Percentiles rank a stretch among this genome's conserved stretches.
Conservation (phyloP, 345 rosid species). For the Balakata baccata region DNA sequence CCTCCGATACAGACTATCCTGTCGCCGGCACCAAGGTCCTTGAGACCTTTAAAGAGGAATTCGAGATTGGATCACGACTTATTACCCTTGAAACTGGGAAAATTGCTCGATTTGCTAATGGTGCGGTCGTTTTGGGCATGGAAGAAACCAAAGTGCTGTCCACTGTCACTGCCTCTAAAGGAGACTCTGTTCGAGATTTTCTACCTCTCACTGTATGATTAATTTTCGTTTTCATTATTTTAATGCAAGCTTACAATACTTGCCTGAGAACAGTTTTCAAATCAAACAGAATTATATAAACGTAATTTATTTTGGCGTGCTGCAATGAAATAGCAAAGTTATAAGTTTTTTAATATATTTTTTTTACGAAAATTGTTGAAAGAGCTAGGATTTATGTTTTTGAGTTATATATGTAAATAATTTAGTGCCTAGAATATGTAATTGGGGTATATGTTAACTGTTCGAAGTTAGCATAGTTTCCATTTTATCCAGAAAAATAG, state of each 20-base stretch:
- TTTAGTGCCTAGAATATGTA: neutral
- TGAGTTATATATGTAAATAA: neutral
- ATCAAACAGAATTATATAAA: neutral
- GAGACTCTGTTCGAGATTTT: slow-evolving; percentile 59
- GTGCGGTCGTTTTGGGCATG: slow-evolving; percentile 72
- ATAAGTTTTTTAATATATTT: neutral
- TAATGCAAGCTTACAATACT: neutral
- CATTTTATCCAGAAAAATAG: neutral
- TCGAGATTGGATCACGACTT: slow-evolving; percentile 72
- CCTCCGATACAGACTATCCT: slow-evolving; percentile 39
- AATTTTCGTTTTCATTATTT: slow-evolving; percentile 1
- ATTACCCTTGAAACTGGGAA: slow-evolving; percentile 84
- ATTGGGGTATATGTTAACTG: neutral
- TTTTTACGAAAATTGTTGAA: neutral
- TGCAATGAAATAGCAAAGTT: neutral
- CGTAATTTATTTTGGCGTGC: neutral
- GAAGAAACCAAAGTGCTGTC: slow-evolving; percentile 77
- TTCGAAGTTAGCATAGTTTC: neutral
- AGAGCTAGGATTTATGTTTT: neutral
- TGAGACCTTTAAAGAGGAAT: slow-evolving; percentile 73
- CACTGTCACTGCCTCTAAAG: slow-evolving; percentile 68
- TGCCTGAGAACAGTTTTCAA: neutral
- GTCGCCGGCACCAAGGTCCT: slow-evolving; percentile 58
- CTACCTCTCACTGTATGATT: slow-evolving; percentile 79
- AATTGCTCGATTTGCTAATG: slow-evolving; percentile 87